These are phyloP conservation scores for Cruciata laevipes DNA, from an alignment of 257 asterid genomes.

Conservation along the genomic window DNA sequence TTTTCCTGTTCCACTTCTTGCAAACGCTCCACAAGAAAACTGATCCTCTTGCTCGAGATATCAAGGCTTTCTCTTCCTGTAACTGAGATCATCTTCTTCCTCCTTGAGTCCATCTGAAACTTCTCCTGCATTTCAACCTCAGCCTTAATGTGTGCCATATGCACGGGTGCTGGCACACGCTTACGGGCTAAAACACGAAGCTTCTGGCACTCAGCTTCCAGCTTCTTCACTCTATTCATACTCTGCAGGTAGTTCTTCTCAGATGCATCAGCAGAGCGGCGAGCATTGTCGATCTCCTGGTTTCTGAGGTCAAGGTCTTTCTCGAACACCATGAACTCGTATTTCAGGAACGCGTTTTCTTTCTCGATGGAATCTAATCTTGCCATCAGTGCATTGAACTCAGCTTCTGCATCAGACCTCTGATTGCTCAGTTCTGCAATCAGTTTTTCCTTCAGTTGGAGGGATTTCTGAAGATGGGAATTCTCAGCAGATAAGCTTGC, in stretches of 20 bases:
- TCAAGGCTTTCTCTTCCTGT: constrained; percentile 26
- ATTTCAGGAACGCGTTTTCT: constrained; percentile 71
- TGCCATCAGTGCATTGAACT: constrained; percentile 51
- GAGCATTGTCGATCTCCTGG: constrained; percentile 50
- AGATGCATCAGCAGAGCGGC: constrained; percentile 42
- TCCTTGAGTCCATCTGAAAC: constrained; percentile 28
- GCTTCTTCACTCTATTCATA: constrained; percentile 59
- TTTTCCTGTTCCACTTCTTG: constrained; percentile 61
- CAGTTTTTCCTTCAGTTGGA: constrained; percentile 51
- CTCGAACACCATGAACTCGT: constrained; percentile 60
- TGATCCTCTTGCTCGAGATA: constrained; percentile 30
- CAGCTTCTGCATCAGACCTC: constrained; percentile 50
- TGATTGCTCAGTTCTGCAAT: constrained; percentile 41
- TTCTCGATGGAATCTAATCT: constrained; percentile 65
- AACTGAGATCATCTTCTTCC: constrained; percentile 23
- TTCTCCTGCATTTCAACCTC: constrained; percentile 38
- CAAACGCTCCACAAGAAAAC: constrained; percentile 47
- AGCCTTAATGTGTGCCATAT: constrained; percentile 24
- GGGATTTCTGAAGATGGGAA: constrained; percentile 52
- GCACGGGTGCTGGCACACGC: constrained; percentile 37
- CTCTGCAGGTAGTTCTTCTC: constrained; percentile 42
- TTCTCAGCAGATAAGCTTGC: constrained; percentile 49
- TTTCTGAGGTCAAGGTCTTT: constrained; percentile 53
- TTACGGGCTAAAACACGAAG: constrained; percentile 58
- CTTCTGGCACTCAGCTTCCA: constrained; percentile 80